Percentiles rank a stretch among this genome's conserved stretches.
Evolutionary conservation across 2,329 filamentous ascomycete species (phyloP).

Genomic region (Aureobasidium sp.): DNA sequence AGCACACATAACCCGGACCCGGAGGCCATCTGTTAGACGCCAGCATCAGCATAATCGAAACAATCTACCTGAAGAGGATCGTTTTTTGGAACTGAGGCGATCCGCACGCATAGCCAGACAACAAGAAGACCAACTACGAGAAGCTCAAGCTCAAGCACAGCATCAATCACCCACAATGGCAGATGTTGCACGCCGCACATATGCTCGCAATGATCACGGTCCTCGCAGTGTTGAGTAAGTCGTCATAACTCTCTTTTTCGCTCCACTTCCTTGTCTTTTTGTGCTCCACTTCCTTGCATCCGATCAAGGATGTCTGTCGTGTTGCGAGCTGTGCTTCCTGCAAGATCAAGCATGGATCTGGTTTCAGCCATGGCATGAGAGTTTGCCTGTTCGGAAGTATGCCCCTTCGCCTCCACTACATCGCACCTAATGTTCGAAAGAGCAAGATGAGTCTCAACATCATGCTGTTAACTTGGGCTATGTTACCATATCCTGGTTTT

Average conservation of each 20-base stretch:
- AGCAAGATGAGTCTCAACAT: too few species aligned
- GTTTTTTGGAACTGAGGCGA: neutral
- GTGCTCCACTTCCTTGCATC: neutral
- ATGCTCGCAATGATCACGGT: conserved; percentile 15
- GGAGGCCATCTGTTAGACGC: conserved; percentile 5
- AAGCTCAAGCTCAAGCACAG: neutral
- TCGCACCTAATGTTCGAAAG: too few species aligned
- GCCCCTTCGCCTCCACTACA: neutral
- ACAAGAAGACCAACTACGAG: neutral
- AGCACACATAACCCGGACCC: neutral
- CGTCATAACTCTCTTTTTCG: neutral
- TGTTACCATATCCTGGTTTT: too few species aligned
- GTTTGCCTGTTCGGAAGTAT: neutral
- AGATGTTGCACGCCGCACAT: conserved; percentile 14
- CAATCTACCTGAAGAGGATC: conserved; percentile 1
- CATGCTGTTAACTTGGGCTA: too few species aligned
- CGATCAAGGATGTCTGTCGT: neutral
- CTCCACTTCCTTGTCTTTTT: neutral
- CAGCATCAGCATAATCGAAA: conserved; percentile 2
- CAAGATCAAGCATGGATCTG: neutral
- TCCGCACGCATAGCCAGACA: conserved; percentile 10
- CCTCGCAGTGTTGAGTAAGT: conserved; percentile 14
- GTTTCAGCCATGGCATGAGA: neutral
- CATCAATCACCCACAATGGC: conserved; percentile 4
- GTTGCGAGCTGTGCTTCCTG: neutral